Conservation (phyloP, 2,329 filamentous ascomycete genomes). For the Xylaria digitata region DNA sequence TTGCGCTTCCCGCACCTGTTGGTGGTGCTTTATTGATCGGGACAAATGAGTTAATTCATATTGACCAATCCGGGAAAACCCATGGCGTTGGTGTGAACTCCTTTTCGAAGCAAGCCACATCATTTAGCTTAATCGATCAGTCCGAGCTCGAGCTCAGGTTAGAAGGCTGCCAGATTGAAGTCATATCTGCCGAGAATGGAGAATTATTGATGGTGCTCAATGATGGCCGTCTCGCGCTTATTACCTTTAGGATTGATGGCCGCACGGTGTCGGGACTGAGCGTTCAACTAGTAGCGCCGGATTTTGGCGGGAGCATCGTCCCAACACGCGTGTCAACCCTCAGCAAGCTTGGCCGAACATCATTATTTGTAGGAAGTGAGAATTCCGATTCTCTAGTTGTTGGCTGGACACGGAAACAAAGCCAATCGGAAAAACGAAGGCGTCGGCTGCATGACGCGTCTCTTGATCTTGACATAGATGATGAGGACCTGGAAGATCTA, state of each 20-base stretch:
- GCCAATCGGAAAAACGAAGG: conserved; percentile 71
- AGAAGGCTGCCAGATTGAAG: conserved; percentile 82
- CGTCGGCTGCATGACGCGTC: conserved; percentile 68
- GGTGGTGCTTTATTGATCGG: conserved; percentile 90
- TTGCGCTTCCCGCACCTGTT: conserved; percentile 85
- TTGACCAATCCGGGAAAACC: conserved; percentile 94
- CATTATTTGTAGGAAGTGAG: conserved; percentile 88
- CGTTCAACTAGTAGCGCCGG: conserved; percentile 72
- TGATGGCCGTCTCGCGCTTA: conserved; percentile 77
- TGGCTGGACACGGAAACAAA: conserved; percentile 78
- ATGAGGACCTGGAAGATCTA: conserved; percentile 65
- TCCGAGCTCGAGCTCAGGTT: conserved; percentile 81
- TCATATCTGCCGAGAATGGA: conserved; percentile 78
- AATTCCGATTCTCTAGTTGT: conserved; percentile 83
- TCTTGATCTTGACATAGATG: conserved; percentile 62
- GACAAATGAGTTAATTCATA: conserved; percentile 89
- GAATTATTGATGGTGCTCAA: conserved; percentile 87
- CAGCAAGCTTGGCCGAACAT: conserved; percentile 72
- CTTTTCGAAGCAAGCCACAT: conserved; percentile 83
- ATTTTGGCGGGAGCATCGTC: conserved; percentile 72
- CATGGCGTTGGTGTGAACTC: conserved; percentile 94
- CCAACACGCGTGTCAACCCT: conserved; percentile 75
- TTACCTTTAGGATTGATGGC: conserved; percentile 89
- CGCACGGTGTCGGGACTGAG: conserved; percentile 88
- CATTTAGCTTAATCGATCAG: conserved; percentile 88